Base-by-base conservation (phyloP, 2,329 filamentous ascomycete genomes). In the Trichoderma arundinaceum region DNA sequence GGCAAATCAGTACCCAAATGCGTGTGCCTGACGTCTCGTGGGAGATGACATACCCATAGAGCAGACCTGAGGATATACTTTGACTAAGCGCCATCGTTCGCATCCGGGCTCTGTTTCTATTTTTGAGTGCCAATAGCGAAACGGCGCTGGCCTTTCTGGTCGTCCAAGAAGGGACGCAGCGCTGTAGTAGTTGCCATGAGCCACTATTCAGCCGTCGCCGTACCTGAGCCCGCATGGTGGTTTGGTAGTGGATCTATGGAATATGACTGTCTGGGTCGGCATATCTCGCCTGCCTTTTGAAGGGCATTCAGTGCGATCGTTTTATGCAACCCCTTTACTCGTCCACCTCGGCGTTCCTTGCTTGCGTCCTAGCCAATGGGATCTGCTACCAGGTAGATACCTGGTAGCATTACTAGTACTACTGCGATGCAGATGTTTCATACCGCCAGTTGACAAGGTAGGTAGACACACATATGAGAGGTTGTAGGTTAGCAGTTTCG, bases 71-170 rank as follows among this genome's bases (percentile, higher is more conserved):
- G 32, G 8, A 17, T 53, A 35, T 53, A n/a, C 41, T 32, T 43
- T 17, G 38, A 4, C 38, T 43, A 17, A 38, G 32, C 39, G 59
- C 54, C 59, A 54, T 52, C 32, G 49, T n/a, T 63, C 17, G 48
- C 17, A 15, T 53, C 10, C 3, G 39, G 15, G 5, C 28, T 15
- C 17, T 38, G 39, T 38, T 53, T 63, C 59, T 63, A 54, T 63
- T 63, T 52, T 38, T 63, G 49, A 63, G 39, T n/a, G 49, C 39
- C 38, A 63, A 46, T 44, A 28, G 15, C 39, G 7, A 38, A 44
- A n/a, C 49, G 10, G 8, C 17, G 32, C n/a, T 13, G 12, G 13
- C 10, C 22, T 53, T 32, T 19, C 15, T 22, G 32, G 22, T 28
- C 17, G 46, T 19, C 22, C 3, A 32, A 32, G 17, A 9, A 32